Evolutionary conservation across 1,284 basidiomycete species (phyloP).

Genomic region (Mycena citricolor): DNA sequence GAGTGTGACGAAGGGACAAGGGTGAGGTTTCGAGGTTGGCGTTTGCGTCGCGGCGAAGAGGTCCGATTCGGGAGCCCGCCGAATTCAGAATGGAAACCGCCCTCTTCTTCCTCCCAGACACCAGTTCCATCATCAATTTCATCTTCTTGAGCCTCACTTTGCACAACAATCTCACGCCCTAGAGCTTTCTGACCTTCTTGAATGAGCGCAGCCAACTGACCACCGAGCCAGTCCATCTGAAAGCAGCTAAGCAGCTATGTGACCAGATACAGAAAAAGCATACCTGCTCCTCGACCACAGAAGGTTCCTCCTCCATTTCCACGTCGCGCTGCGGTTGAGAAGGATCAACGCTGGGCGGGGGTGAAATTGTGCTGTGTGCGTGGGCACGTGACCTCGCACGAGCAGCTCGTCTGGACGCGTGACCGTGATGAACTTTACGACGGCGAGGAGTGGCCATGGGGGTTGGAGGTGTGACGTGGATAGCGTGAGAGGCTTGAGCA

Average conservation of each 20-base stretch:
- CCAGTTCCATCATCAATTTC: conserved; percentile 72
- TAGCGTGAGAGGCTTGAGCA: conserved; percentile 19
- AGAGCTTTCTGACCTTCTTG: conserved; percentile 73
- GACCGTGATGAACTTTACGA: conserved; percentile 25
- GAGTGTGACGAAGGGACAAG: conserved; percentile 29
- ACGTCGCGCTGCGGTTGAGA: no score
- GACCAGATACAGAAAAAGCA: conserved; percentile 16
- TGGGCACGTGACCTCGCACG: no score
- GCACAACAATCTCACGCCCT: conserved; percentile 67
- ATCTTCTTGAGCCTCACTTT: conserved; percentile 69
- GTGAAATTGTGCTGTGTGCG: conserved; percentile 36
- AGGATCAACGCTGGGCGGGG: conserved; percentile 9
- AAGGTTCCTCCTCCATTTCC: conserved; percentile 32
- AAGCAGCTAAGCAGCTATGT: conserved; percentile 5
- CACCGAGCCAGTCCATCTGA: conserved; percentile 77
- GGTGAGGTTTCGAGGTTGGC: conserved; percentile 29
- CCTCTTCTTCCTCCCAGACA: conserved; percentile 62
- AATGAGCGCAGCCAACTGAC: conserved; percentile 63
- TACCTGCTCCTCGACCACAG: conserved; percentile 48
- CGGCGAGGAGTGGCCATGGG: conserved; percentile 27
- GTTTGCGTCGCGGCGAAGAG: conserved; percentile 21
- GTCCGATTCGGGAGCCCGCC: conserved; percentile 22
- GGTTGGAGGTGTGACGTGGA: conserved; percentile 31
- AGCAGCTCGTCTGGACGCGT: no score
- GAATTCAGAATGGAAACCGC: conserved; percentile 12